Conservation (phyloP, 1,284 basidiomycete species). For the Cystobasidiaceae sp. region DNA sequence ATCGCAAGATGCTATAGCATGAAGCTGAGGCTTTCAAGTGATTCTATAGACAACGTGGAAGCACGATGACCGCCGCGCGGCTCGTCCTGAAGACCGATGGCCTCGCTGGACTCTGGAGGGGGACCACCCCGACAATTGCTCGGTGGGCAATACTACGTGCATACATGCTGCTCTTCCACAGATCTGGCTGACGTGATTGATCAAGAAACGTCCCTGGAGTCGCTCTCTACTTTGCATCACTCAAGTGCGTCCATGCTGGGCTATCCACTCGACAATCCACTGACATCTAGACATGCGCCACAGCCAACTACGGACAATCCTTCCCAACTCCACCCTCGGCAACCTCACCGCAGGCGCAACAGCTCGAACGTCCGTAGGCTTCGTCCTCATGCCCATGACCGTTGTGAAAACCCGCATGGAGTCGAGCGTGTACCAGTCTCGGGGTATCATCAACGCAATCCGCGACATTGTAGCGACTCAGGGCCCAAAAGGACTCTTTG, state of each 20-base stretch:
- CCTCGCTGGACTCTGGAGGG: slow-evolving; percentile 59
- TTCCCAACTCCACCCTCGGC: slow-evolving; percentile 70
- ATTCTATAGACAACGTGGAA: no score
- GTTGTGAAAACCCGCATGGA: slow-evolving; percentile 93
- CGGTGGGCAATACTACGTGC: no score
- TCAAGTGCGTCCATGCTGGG: slow-evolving; percentile 49
- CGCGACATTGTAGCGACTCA: slow-evolving; percentile 60
- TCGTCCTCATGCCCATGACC: slow-evolving; percentile 86
- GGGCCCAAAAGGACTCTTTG: slow-evolving; percentile 76
- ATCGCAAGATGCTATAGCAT: no score
- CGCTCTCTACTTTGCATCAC: slow-evolving; percentile 80
- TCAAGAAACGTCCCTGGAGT: slow-evolving; percentile 93
- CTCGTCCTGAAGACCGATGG: slow-evolving; percentile 50
- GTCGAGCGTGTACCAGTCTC: slow-evolving; percentile 52
- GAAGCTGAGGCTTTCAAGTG: no score
- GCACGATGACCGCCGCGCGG: slow-evolving; percentile 30
- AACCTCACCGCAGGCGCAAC: slow-evolving; percentile 86
- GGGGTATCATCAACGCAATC: background rate
- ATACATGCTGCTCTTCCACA: no score
- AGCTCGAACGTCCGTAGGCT: slow-evolving; percentile 76
- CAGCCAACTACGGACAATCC: slow-evolving; percentile 46
- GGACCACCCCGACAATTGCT: slow-evolving; percentile 71
- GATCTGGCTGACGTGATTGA: no score
- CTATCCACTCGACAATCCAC: slow-evolving; percentile 1
- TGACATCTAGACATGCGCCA: background rate